A percentile compares a stretch with the other conserved stretches of the same genome.
These are phyloP conservation scores for Fusarium sp. DNA, from an alignment of 2,329 filamentous ascomycete genomes.

Conservation along the genomic window DNA sequence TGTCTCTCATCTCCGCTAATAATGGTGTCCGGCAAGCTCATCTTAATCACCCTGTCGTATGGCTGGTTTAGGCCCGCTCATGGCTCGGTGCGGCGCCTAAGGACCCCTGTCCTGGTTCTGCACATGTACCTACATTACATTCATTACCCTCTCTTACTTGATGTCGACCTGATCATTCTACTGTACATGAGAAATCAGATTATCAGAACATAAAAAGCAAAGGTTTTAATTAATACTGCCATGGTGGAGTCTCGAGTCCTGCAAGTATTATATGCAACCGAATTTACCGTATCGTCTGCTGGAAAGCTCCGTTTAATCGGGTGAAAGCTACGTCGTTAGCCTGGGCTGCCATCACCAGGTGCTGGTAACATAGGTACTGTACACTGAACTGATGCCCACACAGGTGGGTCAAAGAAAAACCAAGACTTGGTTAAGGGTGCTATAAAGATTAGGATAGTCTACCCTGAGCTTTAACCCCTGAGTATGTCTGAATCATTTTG, in stretches of 20 bases:
- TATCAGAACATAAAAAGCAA: constrained; percentile 18
- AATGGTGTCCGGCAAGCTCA: constrained; percentile 49
- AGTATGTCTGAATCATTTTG: too few species aligned
- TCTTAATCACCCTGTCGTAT: constrained; percentile 46
- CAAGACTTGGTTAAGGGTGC: too few species aligned
- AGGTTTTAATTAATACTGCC: neutral
- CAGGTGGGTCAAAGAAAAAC: too few species aligned
- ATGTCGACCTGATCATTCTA: constrained; percentile 13
- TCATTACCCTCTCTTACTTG: constrained; percentile 5
- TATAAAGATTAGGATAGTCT: too few species aligned
- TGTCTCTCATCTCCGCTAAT: constrained; percentile 50
- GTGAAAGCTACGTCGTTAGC: neutral
- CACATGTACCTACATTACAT: constrained; percentile 25
- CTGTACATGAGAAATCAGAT: constrained; percentile 12
- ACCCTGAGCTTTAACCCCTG: too few species aligned
- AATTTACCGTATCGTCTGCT: neutral
- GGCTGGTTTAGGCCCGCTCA: constrained; percentile 32
- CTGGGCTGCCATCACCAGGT: neutral
- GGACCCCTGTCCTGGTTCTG: constrained; percentile 33
- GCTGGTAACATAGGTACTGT: constrained; percentile 2
- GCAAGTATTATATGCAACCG: neutral
- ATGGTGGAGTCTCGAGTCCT: neutral
- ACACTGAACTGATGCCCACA: constrained; percentile 17
- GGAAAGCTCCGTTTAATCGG: neutral
- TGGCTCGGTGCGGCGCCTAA: constrained; percentile 45